Evolutionary conservation across 2,329 filamentous ascomycete genomes (phyloP).

Genomic region (Alternaria arborescens): DNA sequence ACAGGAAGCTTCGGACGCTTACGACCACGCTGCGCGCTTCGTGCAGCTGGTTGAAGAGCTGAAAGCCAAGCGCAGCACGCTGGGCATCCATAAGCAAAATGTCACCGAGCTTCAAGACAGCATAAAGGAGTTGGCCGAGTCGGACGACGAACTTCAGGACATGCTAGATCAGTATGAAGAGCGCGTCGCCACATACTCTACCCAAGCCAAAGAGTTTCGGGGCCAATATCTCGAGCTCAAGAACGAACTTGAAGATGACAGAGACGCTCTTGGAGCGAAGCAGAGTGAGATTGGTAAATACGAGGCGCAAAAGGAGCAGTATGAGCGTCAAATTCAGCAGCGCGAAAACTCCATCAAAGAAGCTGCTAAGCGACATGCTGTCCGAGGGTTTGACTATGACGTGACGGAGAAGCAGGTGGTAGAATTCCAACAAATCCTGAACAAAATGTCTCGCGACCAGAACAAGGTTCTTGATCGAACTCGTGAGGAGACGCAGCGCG

Average conservation of each 20-base stretch:
- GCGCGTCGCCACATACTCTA: slow-evolving; percentile 70
- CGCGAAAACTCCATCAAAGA: slow-evolving; percentile 80
- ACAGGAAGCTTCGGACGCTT: slow-evolving; percentile 69
- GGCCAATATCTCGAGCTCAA: slow-evolving; percentile 72
- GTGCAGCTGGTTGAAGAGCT: slow-evolving; percentile 78
- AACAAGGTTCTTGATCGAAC: slow-evolving; percentile 78
- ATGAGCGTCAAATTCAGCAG: slow-evolving; percentile 78
- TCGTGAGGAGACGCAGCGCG: slow-evolving; percentile 76
- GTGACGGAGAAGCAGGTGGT: slow-evolving; percentile 76
- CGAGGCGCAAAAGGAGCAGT: slow-evolving; percentile 85
- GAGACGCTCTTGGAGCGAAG: slow-evolving; percentile 55
- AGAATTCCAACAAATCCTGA: slow-evolving; percentile 79
- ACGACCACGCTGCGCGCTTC: slow-evolving; percentile 76
- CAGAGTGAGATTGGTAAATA: slow-evolving; percentile 75
- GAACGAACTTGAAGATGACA: slow-evolving; percentile 58
- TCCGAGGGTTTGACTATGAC: slow-evolving; percentile 84
- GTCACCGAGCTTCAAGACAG: slow-evolving; percentile 74
- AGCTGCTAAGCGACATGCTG: slow-evolving; percentile 76
- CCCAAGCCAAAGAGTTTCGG: slow-evolving; percentile 70
- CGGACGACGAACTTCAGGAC: slow-evolving; percentile 76
- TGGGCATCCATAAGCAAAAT: slow-evolving; percentile 73
- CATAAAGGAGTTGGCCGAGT: slow-evolving; percentile 79
- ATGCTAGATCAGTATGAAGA: slow-evolving; percentile 81
- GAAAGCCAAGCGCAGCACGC: slow-evolving; percentile 77
- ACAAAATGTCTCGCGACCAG: slow-evolving; percentile 79